Evolutionary conservation across 2,329 filamentous ascomycete species (phyloP), one percentile per base, ranked within the genome.

Genomic region (Stagonosporopsis cucurbitacearum): DNA sequence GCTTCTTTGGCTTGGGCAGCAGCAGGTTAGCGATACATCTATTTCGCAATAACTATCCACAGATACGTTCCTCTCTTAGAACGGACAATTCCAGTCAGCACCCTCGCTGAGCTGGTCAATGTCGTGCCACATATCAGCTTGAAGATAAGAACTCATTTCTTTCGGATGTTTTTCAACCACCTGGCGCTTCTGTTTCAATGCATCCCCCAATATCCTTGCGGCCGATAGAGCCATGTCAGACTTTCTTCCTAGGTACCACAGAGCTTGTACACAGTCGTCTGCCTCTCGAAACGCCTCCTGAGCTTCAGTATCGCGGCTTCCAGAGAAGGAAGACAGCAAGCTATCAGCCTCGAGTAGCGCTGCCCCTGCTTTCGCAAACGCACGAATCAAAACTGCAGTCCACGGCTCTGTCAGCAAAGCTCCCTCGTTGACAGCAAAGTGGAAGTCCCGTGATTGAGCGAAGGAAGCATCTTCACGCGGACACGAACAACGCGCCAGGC

Each of bases 341-440:
- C 64, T 54, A 9, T 75, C 72, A 19, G 67, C 67, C 7, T 78
- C 72, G 5, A 85, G 69, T 15, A 77, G 63, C 4, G 78, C 65
- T 17, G 71, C 70, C 9, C 71, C 79, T 0, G 82, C 80, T 63
- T 79, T 82, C 22, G 80, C 77, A 54, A 86, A 86, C 0, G 79
- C 79, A 23, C 82, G 75, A 39, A 85, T 80, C 25, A 86, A 69
- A 2, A 86, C 79, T 35, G 81, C 79, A 1, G 83, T 85, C 84
- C 84, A 86, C 2, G 84, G 84, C 60, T 86, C 84, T 0, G 83
- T 85, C 51, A 87, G 65, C n/a, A 87, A 75, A 1, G 84, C 80
- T 2, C 81, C 82, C 54, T 84, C 78, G 37, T 79, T 82, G 22
- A 85, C 75, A 0, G 82, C 82, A 52, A 81, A 80, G 64, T 85